Evolutionary conservation across 768 basidiomycete species (phyloP).

Genomic region (Steccherinum ochraceum): DNA sequence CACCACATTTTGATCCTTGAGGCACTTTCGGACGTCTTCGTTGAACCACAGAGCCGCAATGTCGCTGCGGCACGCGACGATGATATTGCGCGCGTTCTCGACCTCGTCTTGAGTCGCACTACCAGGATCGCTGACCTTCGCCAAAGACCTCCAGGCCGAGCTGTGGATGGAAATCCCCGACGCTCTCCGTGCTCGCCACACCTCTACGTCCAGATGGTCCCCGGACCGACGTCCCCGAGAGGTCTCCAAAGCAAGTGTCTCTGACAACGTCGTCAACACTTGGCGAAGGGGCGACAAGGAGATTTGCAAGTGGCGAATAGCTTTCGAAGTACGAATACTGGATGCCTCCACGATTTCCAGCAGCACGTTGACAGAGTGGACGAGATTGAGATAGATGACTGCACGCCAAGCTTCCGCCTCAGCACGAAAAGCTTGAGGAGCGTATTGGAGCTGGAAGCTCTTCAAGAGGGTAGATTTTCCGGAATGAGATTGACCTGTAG

Average conservation of each 20-base stretch:
- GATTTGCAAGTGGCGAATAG: slow-evolving; percentile 40
- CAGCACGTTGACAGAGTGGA: slow-evolving; percentile 44
- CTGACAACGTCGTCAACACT: slow-evolving; percentile 44
- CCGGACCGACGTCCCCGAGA: slow-evolving; percentile 6
- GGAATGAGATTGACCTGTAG: slow-evolving; percentile 57
- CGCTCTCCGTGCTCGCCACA: slow-evolving; percentile 30
- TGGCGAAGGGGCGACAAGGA: slow-evolving; percentile 48
- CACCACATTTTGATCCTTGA: slow-evolving; percentile 37
- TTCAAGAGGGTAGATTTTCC: slow-evolving; percentile 65
- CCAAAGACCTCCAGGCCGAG: slow-evolving; percentile 42
- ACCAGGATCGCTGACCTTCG: slow-evolving; percentile 25
- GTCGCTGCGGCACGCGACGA: slow-evolving; percentile 48
- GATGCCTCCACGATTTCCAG: slow-evolving; percentile 19
- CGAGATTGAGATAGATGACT: slow-evolving; percentile 63
- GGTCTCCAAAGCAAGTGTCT: neutral
- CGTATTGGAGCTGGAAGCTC: slow-evolving; percentile 57
- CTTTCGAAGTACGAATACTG: slow-evolving; percentile 12
- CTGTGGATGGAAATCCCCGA: slow-evolving; percentile 41
- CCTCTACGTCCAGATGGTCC: slow-evolving; percentile 8
- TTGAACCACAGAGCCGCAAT: slow-evolving; percentile 51
- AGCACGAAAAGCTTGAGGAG: slow-evolving; percentile 50
- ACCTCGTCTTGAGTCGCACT: slow-evolving; percentile 27
- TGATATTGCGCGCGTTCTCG: slow-evolving; percentile 36
- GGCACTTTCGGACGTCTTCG: slow-evolving; percentile 32
- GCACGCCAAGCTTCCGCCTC: slow-evolving; percentile 59